These are phyloP conservation scores for Chlorella sorokiniana DNA, from an alignment of 139 green algal species.

Conservation along the genomic window DNA sequence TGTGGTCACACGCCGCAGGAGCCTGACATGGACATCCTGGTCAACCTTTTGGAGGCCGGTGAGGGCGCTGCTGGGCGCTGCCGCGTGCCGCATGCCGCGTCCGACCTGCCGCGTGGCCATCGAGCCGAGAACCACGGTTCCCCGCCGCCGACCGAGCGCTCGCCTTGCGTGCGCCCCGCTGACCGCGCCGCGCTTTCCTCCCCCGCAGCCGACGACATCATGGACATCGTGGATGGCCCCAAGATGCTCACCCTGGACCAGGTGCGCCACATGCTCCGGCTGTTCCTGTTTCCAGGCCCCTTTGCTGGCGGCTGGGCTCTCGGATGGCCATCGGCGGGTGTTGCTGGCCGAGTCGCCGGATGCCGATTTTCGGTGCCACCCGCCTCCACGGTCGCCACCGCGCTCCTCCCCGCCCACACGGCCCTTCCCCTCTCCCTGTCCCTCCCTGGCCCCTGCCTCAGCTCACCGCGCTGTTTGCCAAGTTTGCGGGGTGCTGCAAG, in stretches of 20 bases:
- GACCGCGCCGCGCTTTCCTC: too few relatives aligned
- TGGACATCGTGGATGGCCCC: constrained; percentile 55
- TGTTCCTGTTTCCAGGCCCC: background rate
- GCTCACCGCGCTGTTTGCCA: constrained; percentile 46
- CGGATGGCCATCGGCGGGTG: too few relatives aligned
- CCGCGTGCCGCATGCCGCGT: background rate
- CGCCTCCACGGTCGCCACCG: too few relatives aligned
- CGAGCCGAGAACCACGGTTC: too few relatives aligned
- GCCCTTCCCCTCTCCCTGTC: background rate
- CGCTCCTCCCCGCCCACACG: too few relatives aligned
- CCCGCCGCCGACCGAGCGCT: background rate
- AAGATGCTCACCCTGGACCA: constrained; percentile 58
- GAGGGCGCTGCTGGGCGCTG: background rate
- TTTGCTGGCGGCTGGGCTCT: too few relatives aligned
- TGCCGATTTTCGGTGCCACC: too few relatives aligned
- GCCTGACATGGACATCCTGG: constrained; percentile 74
- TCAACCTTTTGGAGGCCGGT: constrained; percentile 65
- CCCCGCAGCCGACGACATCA: constrained; percentile 60
- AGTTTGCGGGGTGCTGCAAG: constrained; percentile 62
- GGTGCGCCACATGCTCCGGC: constrained; percentile 24
- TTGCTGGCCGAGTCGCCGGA: too few relatives aligned
- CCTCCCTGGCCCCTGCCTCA: background rate
- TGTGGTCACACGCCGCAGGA: too few relatives aligned
- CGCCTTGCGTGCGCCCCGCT: background rate
- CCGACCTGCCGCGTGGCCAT: too few relatives aligned